Evolutionary conservation across 495 filamentous ascomycete species (phyloP).

Genomic region (Aspergillus homomorphus): DNA sequence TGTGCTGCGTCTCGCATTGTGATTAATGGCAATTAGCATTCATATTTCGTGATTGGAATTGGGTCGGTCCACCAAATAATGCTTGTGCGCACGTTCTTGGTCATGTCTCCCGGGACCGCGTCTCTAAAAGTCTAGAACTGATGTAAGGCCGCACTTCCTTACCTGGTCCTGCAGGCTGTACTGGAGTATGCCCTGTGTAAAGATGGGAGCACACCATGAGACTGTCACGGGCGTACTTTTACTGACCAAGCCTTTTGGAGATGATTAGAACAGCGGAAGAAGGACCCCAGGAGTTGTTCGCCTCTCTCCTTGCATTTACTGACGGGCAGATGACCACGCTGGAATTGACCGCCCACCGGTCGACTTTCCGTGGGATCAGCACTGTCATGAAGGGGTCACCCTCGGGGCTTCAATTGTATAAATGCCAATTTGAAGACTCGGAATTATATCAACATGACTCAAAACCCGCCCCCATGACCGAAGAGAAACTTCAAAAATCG

Average conservation of each 20-base stretch:
- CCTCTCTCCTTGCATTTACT: background rate
- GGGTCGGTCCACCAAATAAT: background rate
- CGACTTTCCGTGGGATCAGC: slow-evolving; percentile 4
- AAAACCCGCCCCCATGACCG: background rate
- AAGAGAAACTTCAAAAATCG: background rate
- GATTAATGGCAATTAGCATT: background rate
- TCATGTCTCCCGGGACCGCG: background rate
- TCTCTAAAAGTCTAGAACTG: background rate
- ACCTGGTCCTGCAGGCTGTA: background rate
- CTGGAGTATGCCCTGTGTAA: no score
- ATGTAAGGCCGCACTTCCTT: background rate
- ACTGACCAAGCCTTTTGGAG: background rate
- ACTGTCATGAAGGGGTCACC: slow-evolving; percentile 1
- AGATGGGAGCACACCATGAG: no score
- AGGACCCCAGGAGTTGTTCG: background rate
- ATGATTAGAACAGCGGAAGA: background rate
- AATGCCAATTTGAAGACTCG: background rate
- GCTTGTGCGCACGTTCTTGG: background rate
- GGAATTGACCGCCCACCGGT: background rate
- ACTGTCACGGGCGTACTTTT: background rate
- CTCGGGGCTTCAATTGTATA: background rate
- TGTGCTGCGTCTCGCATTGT: slow-evolving; percentile 6
- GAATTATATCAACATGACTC: background rate
- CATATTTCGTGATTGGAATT: background rate
- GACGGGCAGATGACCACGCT: slow-evolving; percentile 4